Conservation (phyloP, 352 stramenopile genomes). For the Phytophthora lateralis region DNA sequence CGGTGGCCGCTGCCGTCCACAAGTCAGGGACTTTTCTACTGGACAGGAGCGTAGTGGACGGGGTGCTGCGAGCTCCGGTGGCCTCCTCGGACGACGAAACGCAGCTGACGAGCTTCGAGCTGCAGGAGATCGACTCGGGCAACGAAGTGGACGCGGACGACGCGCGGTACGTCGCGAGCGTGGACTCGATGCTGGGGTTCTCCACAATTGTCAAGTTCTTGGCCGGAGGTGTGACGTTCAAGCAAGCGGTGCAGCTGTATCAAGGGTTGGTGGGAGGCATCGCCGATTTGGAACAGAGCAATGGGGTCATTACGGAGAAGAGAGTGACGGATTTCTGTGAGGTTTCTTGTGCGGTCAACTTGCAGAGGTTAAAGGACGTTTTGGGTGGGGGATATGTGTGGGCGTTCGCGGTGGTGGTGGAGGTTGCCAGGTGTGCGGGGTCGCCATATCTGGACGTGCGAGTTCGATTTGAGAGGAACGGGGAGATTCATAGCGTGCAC, state of each 20-base stretch:
- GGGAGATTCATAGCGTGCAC: constrained; percentile 23
- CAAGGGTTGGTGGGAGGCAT: constrained; percentile 17
- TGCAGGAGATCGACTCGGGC: constrained; percentile 12
- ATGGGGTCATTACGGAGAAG: constrained; percentile 6
- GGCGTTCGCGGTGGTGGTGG: constrained; percentile 27
- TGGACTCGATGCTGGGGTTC: constrained; percentile 22
- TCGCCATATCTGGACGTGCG: constrained; percentile 31
- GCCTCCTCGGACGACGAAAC: background rate
- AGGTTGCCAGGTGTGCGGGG: constrained; percentile 12
- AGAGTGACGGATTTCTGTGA: constrained; percentile 17
- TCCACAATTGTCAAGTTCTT: constrained; percentile 20
- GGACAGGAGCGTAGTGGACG: constrained; percentile 25
- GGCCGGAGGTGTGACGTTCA: constrained; percentile 23
- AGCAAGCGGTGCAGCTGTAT: constrained; percentile 22
- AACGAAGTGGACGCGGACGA: constrained; percentile 29
- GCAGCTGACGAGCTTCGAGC: constrained; percentile 13
- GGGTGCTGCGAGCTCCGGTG: constrained; percentile 7
- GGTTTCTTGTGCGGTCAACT: constrained; percentile 27
- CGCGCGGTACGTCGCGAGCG: constrained; percentile 5
- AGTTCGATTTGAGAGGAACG: constrained; percentile 27
- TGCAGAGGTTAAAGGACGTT: constrained; percentile 28
- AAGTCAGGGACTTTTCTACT: constrained; percentile 16
- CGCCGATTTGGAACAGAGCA: constrained; percentile 1
- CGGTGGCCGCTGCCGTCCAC: background rate
- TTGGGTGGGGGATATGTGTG: constrained; percentile 15